A percentile compares a stretch with the other conserved stretches of the same genome.
These are phyloP conservation scores for Monilinia vaccinii-corymbosi DNA, from an alignment of 2,329 filamentous ascomycete species.

Conservation along the genomic window DNA sequence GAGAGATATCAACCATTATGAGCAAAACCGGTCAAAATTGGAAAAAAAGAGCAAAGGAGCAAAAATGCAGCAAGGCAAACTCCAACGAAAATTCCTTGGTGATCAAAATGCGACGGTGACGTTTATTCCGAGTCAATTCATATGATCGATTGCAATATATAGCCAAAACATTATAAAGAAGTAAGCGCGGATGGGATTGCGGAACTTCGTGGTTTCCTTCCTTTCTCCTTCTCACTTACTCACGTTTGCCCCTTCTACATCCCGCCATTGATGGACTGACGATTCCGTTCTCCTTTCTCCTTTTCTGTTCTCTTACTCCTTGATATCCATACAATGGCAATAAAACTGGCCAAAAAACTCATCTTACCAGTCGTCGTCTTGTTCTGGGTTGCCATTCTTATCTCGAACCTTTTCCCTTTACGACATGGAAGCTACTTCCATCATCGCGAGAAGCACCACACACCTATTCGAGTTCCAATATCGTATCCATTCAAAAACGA, in stretches of 20 bases:
- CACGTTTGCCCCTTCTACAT: neutral
- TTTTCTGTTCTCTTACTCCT: neutral
- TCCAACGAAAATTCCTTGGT: neutral
- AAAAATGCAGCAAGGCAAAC: constrained; percentile 4
- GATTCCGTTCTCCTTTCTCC: neutral
- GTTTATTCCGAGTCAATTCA: neutral
- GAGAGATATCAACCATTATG: constrained; percentile 13
- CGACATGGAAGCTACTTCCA: neutral
- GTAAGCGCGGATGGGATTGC: neutral
- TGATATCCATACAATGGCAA: constrained; percentile 4
- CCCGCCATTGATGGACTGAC: neutral
- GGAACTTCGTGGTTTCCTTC: neutral
- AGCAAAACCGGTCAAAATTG: constrained; percentile 7
- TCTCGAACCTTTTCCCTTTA: neutral
- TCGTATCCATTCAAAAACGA: constrained; percentile 9
- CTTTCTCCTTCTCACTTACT: too few species aligned
- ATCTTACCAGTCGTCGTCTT: constrained; percentile 16
- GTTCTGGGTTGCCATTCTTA: constrained; percentile 9
- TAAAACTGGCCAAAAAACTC: constrained; percentile 11
- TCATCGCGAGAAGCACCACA: neutral
- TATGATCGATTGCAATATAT: neutral
- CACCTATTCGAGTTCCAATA: constrained; percentile 5
- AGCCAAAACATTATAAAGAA: neutral
- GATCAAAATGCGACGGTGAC: neutral
- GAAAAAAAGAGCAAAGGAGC: constrained; percentile 1